These are phyloP conservation scores for Monosporascus sp. DNA, from an alignment of 2,329 filamentous ascomycete species.

Conservation along the genomic window DNA sequence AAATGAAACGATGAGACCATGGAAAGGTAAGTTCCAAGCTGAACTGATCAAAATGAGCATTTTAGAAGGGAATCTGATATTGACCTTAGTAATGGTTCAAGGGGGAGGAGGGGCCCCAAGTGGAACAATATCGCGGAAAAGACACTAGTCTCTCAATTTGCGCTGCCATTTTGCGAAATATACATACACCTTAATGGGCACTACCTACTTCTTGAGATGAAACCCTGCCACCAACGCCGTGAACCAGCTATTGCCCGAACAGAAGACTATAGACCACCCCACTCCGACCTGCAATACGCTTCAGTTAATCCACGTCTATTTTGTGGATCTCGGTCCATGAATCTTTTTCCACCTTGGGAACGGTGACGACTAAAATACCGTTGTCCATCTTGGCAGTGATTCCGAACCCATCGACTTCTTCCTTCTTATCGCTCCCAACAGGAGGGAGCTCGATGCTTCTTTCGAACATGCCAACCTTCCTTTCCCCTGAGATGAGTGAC, in stretches of 20 bases:
- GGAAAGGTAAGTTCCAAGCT: slow-evolving; percentile 9
- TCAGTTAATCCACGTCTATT: slow-evolving; percentile 48
- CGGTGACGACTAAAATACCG: slow-evolving; percentile 68
- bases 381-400: slow-evolving; percentile 76
- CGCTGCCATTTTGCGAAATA: no score
- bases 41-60: slow-evolving; percentile 1
- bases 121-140: no score
- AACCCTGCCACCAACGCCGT: no score
- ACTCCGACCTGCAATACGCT: not conserved
- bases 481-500: slow-evolving; percentile 58
- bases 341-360: slow-evolving; percentile 66
- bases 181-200: no score
- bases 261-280: not conserved
- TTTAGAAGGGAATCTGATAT: no score
- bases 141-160: no score
- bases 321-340: slow-evolving; percentile 56
- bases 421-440: slow-evolving; percentile 36
- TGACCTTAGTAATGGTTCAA: no score
- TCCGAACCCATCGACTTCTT: slow-evolving; percentile 58
- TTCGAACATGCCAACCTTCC: slow-evolving; percentile 70
- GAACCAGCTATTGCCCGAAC: not conserved
- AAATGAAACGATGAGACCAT: slow-evolving; percentile 6
- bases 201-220: no score
- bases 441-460: slow-evolving; percentile 59
- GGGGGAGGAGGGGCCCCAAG: no score